Evolutionary conservation across 2,329 filamentous ascomycete species (phyloP), one percentile per base, ranked within the genome.

Genomic region (Bimuria novae-zelandiae): DNA sequence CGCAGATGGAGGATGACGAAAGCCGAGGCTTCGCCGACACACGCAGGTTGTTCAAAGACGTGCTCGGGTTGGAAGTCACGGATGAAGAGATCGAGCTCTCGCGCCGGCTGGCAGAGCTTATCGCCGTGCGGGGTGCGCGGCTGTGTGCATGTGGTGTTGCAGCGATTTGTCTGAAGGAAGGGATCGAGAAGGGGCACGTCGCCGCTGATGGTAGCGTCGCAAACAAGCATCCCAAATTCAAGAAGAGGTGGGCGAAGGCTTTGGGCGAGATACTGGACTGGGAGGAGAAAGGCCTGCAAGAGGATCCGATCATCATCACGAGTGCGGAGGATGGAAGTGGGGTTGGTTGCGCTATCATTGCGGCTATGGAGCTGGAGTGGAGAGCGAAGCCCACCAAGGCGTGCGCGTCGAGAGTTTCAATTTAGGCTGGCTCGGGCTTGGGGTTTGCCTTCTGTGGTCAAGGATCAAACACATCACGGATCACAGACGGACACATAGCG

Each of bases 1-100:
- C 91, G 11, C 82, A 86, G 52, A 89, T 97, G 65, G 93, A 97
- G 77, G 89, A 94, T 46, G 72, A 75, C 49, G 55, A 57, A 11
- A 68, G 61, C 4, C 48, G 51, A 4, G 22, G 29, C 2, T 60
- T 70, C 40, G 17, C 55, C 2, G 39, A 54, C 2, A 67, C 69
- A 3, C 57, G 62, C 22, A 21, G 54, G 1, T 49, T 64, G 1
- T 69, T 72, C 46, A 51, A 57, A 3, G 43, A 63, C 3, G 55
- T 47, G 2, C 64, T 75, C 5, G 37, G 48, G 8, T 46, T 75
- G 8, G 7, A 49, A 1, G 55, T 60, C 0, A 51, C 47, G 2
- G 61, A 67, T 6, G 32, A 60, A 2, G 72, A 75, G 37, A 58
- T 71, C 29, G 59, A 64, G 23, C 30, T 72, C 32, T 59, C 58